Conservation (phyloP, 805 yeast genomes). For the Metschnikowia lochheadii region DNA sequence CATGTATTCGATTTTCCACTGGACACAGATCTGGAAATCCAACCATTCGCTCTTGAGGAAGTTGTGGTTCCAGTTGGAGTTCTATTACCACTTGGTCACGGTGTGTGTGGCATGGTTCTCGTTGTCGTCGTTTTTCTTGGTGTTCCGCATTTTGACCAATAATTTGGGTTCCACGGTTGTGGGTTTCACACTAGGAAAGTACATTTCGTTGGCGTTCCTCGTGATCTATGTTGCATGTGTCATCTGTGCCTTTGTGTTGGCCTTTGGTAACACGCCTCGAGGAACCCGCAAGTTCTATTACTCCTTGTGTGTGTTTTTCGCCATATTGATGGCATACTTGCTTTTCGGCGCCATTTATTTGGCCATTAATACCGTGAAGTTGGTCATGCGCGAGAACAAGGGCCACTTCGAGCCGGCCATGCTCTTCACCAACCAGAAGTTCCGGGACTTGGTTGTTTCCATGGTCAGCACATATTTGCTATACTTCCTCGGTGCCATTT, state of each 20-base stretch:
- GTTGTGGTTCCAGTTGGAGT: conserved; percentile 78
- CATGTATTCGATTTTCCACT: conserved; percentile 78
- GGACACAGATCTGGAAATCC: conserved; percentile 83
- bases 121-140: conserved; percentile 83
- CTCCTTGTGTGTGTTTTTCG: conserved; percentile 73
- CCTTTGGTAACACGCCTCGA: conserved; percentile 91
- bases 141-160: conserved; percentile 81
- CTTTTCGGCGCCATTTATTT: conserved; percentile 81
- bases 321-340: conserved; percentile 84
- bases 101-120: conserved; percentile 89
- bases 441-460: conserved; percentile 85
- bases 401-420: conserved; percentile 37
- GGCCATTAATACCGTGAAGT: conserved; percentile 67
- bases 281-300: conserved; percentile 81
- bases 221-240: conserved; percentile 84
- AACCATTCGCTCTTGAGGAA: conserved; percentile 81
- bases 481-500: conserved; percentile 70
- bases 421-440: conserved; percentile 63
- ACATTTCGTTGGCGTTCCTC: conserved; percentile 70
- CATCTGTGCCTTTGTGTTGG: conserved; percentile 79
- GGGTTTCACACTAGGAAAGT: conserved; percentile 67
- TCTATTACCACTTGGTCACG: conserved; percentile 78
- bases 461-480: conserved; percentile 78
- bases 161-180: conserved; percentile 64
- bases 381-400: conserved; percentile 43